Base-by-base conservation (phyloP, 2,329 filamentous ascomycete species). In the Microsporum audouinii region DNA sequence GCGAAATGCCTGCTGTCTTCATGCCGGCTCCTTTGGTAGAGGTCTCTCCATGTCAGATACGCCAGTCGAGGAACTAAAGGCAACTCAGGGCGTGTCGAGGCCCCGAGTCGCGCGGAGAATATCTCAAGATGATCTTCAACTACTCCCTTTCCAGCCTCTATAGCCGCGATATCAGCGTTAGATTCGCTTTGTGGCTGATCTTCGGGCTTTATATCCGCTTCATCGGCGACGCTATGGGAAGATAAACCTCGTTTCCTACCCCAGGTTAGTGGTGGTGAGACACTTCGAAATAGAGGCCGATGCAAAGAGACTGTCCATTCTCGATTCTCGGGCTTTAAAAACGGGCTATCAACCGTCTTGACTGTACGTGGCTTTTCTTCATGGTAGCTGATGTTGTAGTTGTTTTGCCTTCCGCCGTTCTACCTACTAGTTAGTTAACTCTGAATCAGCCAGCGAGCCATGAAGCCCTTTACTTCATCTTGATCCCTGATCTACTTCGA, bases 1-100 rank as follows among this genome's bases (percentile, higher is more conserved):
- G 89, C 82, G 68, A 88, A 89, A 69, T 86, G 83, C 27, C 72
- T 71, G 6, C 81, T 80, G 49, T 77, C 63, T 0, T 69, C 60
- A 61, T 78, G 72, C 57, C 76, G 70, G 64, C 81, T 82, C 8
- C 74, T 70, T n/a, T 67, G 66, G 66, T 82, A 83, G 1, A 83
- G 68, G 2, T 72, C 67, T 29, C 69, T 62, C 70, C 79, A 82
- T 1, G 73, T 70, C 1, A 69, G 36, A 27, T 81, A 75, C 0
- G 71, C 64, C 2, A 82, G 67, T 17, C 71, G 72, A 23, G 74
- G 72, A 2, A 66, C 60, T 6, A 60, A 57, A 8, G 60, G 29
- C 3, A 64, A 5, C 6, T 61, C 59, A 8, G 68, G 61, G 29
- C 67, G 64, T 10, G 70, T 68, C 2, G 70, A 69, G 57, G 57